Percentiles rank a stretch among this genome's conserved stretches.
Conservation (phyloP, 768 basidiomycete species). For the Agaricus blazei region DNA sequence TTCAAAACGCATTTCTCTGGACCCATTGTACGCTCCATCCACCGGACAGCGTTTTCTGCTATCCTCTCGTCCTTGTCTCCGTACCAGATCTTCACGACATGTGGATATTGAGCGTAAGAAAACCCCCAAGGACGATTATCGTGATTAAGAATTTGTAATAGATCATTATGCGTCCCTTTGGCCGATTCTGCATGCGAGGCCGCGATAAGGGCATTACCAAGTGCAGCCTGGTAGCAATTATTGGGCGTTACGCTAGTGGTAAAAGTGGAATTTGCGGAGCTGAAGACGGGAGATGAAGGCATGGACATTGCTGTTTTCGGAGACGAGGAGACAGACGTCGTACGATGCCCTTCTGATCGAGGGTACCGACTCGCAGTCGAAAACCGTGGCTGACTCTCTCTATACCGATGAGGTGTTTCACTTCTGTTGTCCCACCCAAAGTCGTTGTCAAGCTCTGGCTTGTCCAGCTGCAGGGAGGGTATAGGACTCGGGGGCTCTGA, state of each 20-base stretch:
- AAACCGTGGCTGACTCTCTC: slow-evolving; percentile 17
- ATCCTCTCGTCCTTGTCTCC: slow-evolving; percentile 94
- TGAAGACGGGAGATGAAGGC: slow-evolving; percentile 50
- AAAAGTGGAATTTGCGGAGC: slow-evolving; percentile 32
- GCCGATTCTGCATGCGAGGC: slow-evolving; percentile 95
- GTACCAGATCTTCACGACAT: slow-evolving; percentile 83
- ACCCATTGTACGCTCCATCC: slow-evolving; percentile 88
- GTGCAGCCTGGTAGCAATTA: slow-evolving; percentile 56
- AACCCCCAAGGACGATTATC: slow-evolving; percentile 89
- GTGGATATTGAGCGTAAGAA: slow-evolving; percentile 75
- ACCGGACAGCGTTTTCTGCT: slow-evolving; percentile 82
- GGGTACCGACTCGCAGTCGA: slow-evolving; percentile 30
- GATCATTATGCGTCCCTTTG: slow-evolving; percentile 85
- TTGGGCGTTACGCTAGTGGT: slow-evolving; percentile 22
- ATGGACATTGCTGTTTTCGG: slow-evolving; percentile 36
- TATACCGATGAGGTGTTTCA: slow-evolving; percentile 12
- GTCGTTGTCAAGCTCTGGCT: slow-evolving; percentile 41
- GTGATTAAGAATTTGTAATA: slow-evolving; percentile 88
- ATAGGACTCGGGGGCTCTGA: slow-evolving; percentile 44
- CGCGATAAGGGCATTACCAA: slow-evolving; percentile 88
- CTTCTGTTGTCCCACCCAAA: slow-evolving; percentile 45
- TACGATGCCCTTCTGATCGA: slow-evolving; percentile 57
- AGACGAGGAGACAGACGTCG: slow-evolving; percentile 61
- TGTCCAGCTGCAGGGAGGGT: slow-evolving; percentile 49
- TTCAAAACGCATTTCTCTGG: slow-evolving; percentile 70